phyloP scores from a whole-genome alignment of 2,329 filamentous ascomycete genomes.

The Aspergillus sp. region DNA sequence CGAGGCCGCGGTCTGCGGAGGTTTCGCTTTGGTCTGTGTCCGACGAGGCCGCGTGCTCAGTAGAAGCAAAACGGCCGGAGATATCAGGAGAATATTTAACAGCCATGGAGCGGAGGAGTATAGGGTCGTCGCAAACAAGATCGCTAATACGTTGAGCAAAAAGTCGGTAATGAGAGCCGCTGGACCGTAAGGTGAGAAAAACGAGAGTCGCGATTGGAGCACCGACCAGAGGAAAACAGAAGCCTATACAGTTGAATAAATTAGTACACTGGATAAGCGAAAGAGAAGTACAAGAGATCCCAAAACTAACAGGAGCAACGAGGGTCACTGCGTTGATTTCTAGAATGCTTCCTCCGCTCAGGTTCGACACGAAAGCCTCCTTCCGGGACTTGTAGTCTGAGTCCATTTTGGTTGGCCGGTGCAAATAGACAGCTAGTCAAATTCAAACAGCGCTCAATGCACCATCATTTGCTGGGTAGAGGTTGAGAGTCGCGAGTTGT shows the following conservation, averaged over 20 bases:
- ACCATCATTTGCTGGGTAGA: background rate
- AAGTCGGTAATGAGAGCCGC: slow-evolving; percentile 76
- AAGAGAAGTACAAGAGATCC: background rate
- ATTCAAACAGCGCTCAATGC: background rate
- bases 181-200: slow-evolving; percentile 74
- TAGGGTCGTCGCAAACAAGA: slow-evolving; percentile 81
- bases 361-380: slow-evolving; percentile 91
- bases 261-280: slow-evolving; percentile 6
- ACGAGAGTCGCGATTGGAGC: slow-evolving; percentile 77
- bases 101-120: slow-evolving; percentile 75
- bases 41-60: slow-evolving; percentile 35
- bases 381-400: slow-evolving; percentile 83
- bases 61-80: slow-evolving; percentile 67
- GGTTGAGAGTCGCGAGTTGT: background rate
- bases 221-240: slow-evolving; percentile 85
- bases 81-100: slow-evolving; percentile 71
- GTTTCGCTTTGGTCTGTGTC: slow-evolving; percentile 35
- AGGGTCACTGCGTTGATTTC: slow-evolving; percentile 88
- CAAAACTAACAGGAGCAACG: slow-evolving; percentile 71
- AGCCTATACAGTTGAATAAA: slow-evolving; percentile 54
- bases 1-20: slow-evolving; percentile 25
- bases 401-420: slow-evolving; percentile 29
- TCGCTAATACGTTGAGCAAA: slow-evolving; percentile 77
- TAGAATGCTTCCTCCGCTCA: slow-evolving; percentile 75
- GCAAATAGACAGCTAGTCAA: background rate